phyloP scores from a whole-genome alignment of 345 rosid genomes.

The Arabis hirsuta region DNA sequence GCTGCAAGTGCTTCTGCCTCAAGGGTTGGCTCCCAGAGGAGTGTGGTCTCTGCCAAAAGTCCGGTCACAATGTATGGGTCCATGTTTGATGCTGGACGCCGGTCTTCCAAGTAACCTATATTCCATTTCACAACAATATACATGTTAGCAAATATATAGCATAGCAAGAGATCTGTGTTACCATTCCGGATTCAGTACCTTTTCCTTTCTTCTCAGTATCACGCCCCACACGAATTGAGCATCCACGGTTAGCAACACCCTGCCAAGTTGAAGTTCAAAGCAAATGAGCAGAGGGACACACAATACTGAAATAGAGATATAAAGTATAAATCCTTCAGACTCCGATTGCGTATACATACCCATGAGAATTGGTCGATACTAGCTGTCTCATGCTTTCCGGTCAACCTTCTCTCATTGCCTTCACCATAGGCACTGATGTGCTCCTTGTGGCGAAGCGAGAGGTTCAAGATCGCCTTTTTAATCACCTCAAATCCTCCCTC shows the following conservation, averaged over 20 bases:
- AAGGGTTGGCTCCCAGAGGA: constrained; percentile 80
- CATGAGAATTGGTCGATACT: constrained; percentile 88
- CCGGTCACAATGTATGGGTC: constrained; percentile 82
- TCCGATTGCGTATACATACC: constrained; percentile 48
- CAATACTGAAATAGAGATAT: neutral
- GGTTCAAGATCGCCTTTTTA: constrained; percentile 89
- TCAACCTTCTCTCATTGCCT: constrained; percentile 97
- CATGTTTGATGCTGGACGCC: constrained; percentile 97
- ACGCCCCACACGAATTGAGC: constrained; percentile 96
- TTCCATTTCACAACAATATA: constrained; percentile 18
- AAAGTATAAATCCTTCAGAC: neutral
- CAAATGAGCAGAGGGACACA: neutral
- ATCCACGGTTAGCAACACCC: constrained; percentile 99
- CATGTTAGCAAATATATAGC: constrained; percentile 19
- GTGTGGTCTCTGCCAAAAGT: constrained; percentile 74
- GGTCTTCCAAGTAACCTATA: constrained; percentile 85
- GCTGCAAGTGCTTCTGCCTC: constrained; percentile 89
- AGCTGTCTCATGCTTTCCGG: constrained; percentile 98
- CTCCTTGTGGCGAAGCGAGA: constrained; percentile 83
- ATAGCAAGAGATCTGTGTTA: neutral
- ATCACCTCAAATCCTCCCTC: constrained; percentile 89
- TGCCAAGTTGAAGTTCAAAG: constrained; percentile 38
- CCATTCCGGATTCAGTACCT: constrained; percentile 50
- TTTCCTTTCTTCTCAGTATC: constrained; percentile 91
- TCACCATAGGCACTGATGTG: constrained; percentile 97